Percentiles rank a stretch among this genome's conserved stretches.
phyloP scores from a whole-genome alignment of 495 filamentous ascomycete species.

The Daldinia grandis region DNA sequence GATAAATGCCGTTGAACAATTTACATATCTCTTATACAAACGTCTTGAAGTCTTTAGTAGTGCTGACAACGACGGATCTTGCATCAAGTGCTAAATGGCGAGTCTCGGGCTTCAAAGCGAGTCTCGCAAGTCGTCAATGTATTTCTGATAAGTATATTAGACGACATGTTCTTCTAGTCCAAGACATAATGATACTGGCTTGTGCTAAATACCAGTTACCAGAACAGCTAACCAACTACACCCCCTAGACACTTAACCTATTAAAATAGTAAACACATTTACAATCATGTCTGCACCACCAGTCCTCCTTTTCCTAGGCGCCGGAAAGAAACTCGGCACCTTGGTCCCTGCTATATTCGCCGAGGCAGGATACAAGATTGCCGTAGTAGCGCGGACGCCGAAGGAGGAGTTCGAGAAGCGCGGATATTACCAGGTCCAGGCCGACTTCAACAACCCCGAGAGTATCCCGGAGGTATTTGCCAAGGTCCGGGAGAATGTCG shows the following conservation, averaged over 20 bases:
- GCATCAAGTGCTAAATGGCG: background rate
- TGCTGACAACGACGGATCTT: background rate
- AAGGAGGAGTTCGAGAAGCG: constrained; percentile 20
- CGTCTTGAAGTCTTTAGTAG: background rate
- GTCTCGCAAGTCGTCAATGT: constrained; percentile 1
- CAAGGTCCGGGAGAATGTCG: constrained; percentile 17
- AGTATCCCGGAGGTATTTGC: constrained; percentile 19
- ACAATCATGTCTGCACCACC: constrained; percentile 8
- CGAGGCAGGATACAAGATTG: constrained; percentile 19
- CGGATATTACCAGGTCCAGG: constrained; percentile 23
- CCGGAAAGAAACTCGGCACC: constrained; percentile 12
- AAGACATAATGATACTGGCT: background rate
- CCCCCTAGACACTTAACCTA: too few species aligned
- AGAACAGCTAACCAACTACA: too few species aligned
- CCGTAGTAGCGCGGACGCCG: constrained; percentile 4
- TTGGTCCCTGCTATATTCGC: constrained; percentile 11
- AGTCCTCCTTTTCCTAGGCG: constrained; percentile 22
- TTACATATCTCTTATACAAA: background rate
- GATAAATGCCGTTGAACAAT: background rate
- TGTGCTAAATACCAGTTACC: background rate
- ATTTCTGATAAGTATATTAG: background rate
- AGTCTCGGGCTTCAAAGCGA: constrained; percentile 14
- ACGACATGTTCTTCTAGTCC: background rate
- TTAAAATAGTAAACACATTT: background rate
- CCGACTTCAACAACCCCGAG: constrained; percentile 19